Evolutionary conservation across 495 filamentous ascomycete species (phyloP), one percentile per base, ranked within the genome.

Genomic region (Bombardia bombarda): DNA sequence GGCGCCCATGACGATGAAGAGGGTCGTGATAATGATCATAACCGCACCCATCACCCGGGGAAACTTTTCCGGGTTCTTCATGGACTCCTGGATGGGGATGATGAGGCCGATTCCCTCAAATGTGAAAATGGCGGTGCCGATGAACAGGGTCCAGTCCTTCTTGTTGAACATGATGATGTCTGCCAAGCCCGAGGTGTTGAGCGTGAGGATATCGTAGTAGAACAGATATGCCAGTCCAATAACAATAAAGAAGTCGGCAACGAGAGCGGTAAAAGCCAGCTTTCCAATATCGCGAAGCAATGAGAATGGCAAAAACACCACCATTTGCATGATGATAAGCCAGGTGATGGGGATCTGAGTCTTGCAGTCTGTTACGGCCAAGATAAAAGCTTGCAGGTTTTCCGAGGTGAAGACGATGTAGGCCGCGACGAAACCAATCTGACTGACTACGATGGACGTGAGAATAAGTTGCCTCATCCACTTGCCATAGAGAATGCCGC

Each of bases 21-120:
- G 75, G 51, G 86, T 69, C 12, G 86, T 88, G 57, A 97, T 95
- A 58, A 95, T 79, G 47, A 96, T 74, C 92, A 97, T 97, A 42
- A 96, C 86, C 42, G 73, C 74, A 24, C 77, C 86, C 39, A 98
- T 78, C 25, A 98, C 86, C 42, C 71, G 75, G 18, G 90, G 87
- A 57, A 98, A 96, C 54, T 93, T 87, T 39, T 79, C 72, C 1
- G 87, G 92, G 36, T 86, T 69, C 56, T 79, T 83, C 92, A 98
- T 98, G 2, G 89, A 92, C 56, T 92, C 87, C 64, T 98, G 93
- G 44, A 98, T 97, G 3, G 92, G 92, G 44, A 98, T 95, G 64
- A 98, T 95, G n/a, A 98, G 76, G 16, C 92, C 92, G 50, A 98
- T 89, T 16, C 92, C 92, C 57, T 98, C 92, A 50, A 95, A 98